Conservation (phyloP, 2,329 filamentous ascomycete species). For the Pseudogymnoascus sp. region DNA sequence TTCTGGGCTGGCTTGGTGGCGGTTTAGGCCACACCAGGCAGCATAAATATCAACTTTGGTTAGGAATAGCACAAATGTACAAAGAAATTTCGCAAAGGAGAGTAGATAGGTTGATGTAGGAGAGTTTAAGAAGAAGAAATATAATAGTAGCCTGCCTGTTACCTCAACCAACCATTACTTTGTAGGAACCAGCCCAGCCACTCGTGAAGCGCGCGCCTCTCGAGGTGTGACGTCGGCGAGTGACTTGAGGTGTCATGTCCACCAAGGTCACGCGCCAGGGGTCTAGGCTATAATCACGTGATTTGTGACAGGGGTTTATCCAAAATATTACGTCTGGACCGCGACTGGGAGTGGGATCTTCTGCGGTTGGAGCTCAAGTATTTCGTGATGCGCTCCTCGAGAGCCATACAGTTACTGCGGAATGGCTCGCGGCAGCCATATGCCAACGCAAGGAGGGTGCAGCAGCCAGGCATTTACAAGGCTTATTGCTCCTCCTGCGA, state of each 20-base stretch:
- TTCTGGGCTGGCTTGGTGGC: neutral
- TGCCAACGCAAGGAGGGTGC: neutral
- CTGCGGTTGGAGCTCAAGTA: neutral
- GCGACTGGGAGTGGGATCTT: neutral
- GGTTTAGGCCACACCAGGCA: neutral
- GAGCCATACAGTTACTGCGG: slow-evolving; percentile 21
- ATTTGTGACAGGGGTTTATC: neutral
- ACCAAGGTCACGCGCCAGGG: slow-evolving; percentile 4
- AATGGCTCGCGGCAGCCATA: slow-evolving; percentile 10
- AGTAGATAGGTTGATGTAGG: neutral
- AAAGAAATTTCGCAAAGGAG: neutral
- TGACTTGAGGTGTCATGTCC: slow-evolving; percentile 1
- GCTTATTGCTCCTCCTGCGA: slow-evolving; percentile 28
- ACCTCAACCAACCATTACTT: neutral
- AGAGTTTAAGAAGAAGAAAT: neutral
- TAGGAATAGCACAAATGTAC: neutral
- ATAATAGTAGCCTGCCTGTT: neutral
- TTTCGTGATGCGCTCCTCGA: slow-evolving; percentile 25
- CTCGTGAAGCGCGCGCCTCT: neutral
- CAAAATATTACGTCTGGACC: neutral
- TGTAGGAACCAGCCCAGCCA: neutral
- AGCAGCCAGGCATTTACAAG: neutral
- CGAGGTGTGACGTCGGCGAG: neutral
- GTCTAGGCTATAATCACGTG: neutral
- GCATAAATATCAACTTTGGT: neutral